Base-by-base conservation (phyloP, 2,329 filamentous ascomycete genomes). In the Stylonectria norvegica region DNA sequence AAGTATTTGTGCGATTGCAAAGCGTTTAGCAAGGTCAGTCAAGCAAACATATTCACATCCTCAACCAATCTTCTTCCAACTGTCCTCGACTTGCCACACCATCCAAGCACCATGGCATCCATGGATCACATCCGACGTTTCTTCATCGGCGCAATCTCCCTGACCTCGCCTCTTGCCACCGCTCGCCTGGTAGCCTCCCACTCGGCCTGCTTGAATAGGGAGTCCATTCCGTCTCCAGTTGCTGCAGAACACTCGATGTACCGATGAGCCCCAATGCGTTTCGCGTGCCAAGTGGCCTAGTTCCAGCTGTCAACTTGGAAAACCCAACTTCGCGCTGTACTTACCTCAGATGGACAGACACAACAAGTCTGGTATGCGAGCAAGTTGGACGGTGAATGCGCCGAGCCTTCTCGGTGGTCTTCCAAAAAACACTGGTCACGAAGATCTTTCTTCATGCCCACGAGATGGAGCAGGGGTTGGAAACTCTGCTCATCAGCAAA, bases 201-300 rank as follows among this genome's bases (percentile, higher is more conserved):
- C 2, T 32, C 57, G 18, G 52, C 48, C 1, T 55, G 51, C 9
- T 63, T 56, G 3, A 68, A 45, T 3, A 66, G 29, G 4, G 42
- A 44, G 10, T 59, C 53, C 38, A 67, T 48, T 5, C 62, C 63
- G 16, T 68, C 56, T 2, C 64, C 63, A 5, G 59, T 65, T 9
- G 53, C 45, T 33, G 65, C 62, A 5, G 65, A 68, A 38, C 63
- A 66, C 40, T 68, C 65, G 8, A 55, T 20, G 29, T 66, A 67
- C 5, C 40, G 37, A 17, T 54, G 34, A 0, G 58, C 61, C 2
- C 56, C 52, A 17, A 67, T 59, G 0, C 57, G 52, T 8, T 41
- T 42, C 0, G 64, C 63, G 25, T 64, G 59, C 50, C 57, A 65
- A 7, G 32, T 39, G 1, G 56, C 64, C 64, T 67, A 16, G n/a